Evolutionary conservation across 75 land plant genomes (phyloP), one percentile per base, ranked within the genome.

Genomic region (Gnetum montanum): DNA sequence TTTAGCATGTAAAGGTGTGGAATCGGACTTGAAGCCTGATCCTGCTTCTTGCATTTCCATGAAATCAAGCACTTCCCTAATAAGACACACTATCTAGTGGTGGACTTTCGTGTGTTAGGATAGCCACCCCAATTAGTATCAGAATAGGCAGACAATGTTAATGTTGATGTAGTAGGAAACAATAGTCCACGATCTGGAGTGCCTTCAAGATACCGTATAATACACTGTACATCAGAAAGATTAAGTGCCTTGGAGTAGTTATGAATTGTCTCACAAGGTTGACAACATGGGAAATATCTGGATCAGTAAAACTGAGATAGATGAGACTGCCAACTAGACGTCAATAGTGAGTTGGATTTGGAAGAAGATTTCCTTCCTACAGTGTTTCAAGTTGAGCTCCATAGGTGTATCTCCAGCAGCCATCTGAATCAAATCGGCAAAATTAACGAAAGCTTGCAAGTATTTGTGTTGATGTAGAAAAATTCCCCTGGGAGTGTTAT

Each of bases 41-140:
- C 34, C 58, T 70, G 61, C 25, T 70, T 70, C 58, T 64, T 58
- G 46, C 73, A 27, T 33, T 55, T 49, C 73, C 54, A 58, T 2
- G 69, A 57, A 1, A 70, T 58, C 0, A 52, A 13, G 3, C 56
- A 38, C 23, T 51, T 27, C 0, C 61, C 43, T 41, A 71, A 58
- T 34, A 49, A 59, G 41, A 71, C 49, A 34, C 57, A 54, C 49
- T 52, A 71, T n/a, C 69, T 61, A 7, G 27, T 63, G 0, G 55
- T 57, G 1, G 69, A 70, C 1, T 36, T 19, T 2, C 67, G 35
- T 37, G 51, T 46, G 34, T 62, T 35, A 23, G 54, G 53, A n/a
- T 26, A 19, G 0, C 71, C 68, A 54, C 31, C 71, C 71, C 71
- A 69, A 69, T 55, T 58, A 22, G 35, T 57, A 54, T 53, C 47